A percentile compares a stretch with the other conserved stretches of the same genome.
These are phyloP conservation scores for Ceratobasidium sp. DNA, from an alignment of 1,284 basidiomycete genomes.

Conservation along the genomic window DNA sequence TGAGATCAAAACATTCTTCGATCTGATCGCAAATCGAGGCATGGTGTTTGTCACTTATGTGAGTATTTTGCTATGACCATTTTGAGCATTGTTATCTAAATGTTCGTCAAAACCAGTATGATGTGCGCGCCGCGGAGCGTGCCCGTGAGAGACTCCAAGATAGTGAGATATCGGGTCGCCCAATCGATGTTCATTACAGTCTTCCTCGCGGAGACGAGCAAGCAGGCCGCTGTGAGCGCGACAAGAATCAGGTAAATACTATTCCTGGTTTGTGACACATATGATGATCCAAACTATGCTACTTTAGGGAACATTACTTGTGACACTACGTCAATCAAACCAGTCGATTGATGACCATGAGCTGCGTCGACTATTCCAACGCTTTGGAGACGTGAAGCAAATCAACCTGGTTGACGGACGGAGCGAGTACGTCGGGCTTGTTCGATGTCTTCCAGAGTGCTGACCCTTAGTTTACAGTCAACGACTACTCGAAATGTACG, in stretches of 20 bases:
- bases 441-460: background rate
- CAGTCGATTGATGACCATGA: constrained; percentile 81
- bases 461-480: constrained; percentile 58
- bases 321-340: constrained; percentile 75
- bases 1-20: constrained; percentile 96
- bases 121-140: constrained; percentile 87
- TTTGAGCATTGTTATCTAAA: constrained; percentile 8
- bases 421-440: constrained; percentile 63
- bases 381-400: constrained; percentile 88
- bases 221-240: constrained; percentile 72
- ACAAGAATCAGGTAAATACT: constrained; percentile 79
- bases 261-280: background rate
- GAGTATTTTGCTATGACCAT: constrained; percentile 50
- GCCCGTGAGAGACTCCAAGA: constrained; percentile 89
- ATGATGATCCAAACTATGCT: constrained; percentile 1
- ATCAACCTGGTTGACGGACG: constrained; percentile 71
- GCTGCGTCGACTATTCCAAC: constrained; percentile 80
- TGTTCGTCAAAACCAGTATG: constrained; percentile 67
- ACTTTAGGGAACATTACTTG: constrained; percentile 81
- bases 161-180: constrained; percentile 80
- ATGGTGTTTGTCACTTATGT: constrained; percentile 99
- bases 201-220: constrained; percentile 86
- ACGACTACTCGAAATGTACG: constrained; percentile 87
- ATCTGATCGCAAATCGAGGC: constrained; percentile 89
- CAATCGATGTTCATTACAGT: constrained; percentile 97